Percentiles rank a stretch among this genome's conserved stretches.
Evolutionary conservation across 441 rosid genomes (phyloP).

Genomic region (Metrosideros polymorpha): DNA sequence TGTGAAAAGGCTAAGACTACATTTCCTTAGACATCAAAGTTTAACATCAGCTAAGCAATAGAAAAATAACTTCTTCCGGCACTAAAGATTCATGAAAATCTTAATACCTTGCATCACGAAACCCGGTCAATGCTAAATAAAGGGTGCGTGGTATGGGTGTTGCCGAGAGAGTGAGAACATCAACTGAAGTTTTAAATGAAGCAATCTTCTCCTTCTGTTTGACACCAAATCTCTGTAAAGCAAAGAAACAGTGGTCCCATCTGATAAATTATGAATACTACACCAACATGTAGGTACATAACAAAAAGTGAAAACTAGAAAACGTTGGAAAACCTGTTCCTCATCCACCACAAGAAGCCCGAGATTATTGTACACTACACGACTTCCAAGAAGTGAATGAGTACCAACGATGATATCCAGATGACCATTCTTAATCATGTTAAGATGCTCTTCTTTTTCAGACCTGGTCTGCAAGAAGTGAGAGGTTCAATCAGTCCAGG

Average conservation of each 20-base stretch:
- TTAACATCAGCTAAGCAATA: background rate
- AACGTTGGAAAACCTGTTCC: constrained; percentile 66
- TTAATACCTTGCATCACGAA: constrained; percentile 96
- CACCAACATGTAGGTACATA: constrained; percentile 1
- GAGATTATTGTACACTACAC: constrained; percentile 81
- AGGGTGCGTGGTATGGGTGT: constrained; percentile 98
- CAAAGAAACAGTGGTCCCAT: constrained; percentile 13
- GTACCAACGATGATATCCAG: constrained; percentile 90
- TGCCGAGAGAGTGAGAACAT: constrained; percentile 95
- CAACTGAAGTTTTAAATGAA: constrained; percentile 90
- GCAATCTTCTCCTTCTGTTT: constrained; percentile 99
- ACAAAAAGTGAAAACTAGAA: background rate
- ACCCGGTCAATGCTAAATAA: constrained; percentile 93
- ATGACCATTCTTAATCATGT: constrained; percentile 71
- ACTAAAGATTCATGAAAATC: background rate
- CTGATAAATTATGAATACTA: constrained; percentile 6
- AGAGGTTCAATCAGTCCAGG: constrained; percentile 2
- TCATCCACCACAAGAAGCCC: constrained; percentile 99
- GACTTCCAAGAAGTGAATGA: constrained; percentile 94
- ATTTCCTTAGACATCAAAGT: background rate
- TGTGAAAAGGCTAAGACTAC: background rate
- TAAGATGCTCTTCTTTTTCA: constrained; percentile 64
- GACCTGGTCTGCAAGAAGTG: constrained; percentile 59
- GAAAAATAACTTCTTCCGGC: background rate
- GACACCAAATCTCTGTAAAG: constrained; percentile 86